Conservation (phyloP, 768 basidiomycete genomes). For the Leucosporidium yakuticum region DNA sequence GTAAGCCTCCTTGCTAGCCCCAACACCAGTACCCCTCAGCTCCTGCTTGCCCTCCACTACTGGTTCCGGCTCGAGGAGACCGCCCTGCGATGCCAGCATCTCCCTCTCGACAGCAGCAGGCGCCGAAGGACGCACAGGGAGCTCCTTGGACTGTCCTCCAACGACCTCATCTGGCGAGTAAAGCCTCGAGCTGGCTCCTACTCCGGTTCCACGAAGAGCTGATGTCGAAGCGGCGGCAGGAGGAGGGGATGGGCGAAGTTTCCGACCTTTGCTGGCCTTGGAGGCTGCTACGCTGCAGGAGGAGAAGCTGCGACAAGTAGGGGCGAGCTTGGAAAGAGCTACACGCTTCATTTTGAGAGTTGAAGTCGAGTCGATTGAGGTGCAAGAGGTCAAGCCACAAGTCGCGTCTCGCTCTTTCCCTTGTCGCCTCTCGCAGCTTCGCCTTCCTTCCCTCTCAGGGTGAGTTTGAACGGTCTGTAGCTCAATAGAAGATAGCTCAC, state of each 20-base stretch:
- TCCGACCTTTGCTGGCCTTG: background rate
- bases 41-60: background rate
- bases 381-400: background rate
- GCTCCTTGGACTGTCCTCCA: background rate
- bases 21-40: background rate
- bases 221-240: background rate
- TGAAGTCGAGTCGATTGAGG: background rate
- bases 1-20: background rate
- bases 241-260: background rate
- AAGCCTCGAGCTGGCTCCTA: background rate
- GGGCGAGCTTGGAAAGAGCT: background rate
- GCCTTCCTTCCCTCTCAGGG: no score
- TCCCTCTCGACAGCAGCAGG: background rate
- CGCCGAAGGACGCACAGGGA: background rate
- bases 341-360: no score
- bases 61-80: background rate
- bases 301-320: background rate
- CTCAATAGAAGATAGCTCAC: no score
- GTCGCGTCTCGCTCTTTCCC: background rate
- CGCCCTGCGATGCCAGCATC: background rate
- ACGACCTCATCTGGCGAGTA: background rate
- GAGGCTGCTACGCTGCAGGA: background rate
- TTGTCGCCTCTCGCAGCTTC: no score
- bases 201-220: background rate
- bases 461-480: no score